Base-by-base conservation (phyloP, 2,329 filamentous ascomycete genomes). In the Xylaria sp. region DNA sequence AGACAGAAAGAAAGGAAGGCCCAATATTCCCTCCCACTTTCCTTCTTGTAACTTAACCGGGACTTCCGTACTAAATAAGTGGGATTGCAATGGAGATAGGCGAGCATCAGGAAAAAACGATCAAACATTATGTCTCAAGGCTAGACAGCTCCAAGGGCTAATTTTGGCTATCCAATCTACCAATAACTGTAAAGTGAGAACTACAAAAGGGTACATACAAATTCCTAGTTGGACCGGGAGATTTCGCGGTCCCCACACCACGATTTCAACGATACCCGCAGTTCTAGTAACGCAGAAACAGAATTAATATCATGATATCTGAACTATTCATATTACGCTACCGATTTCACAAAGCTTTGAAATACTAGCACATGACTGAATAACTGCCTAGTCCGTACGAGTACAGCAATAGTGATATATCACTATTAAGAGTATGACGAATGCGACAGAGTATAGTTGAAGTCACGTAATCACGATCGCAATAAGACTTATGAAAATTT, bases 161-260 rank as follows among this genome's bases (percentile, higher is more conserved):
- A 10, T 21, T 54, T 35, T n/a, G 1, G 21, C 2, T 13, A 23
- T 21, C 3, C 18, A 54, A 35, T 9, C 18, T 35, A 35, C 29
- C 18, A n/a, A 13, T 54, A 21, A 35, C 21, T 35, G 16, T 54
- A 21, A 10, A 53, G 27, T 57, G 37, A 3, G n/a, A 32, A 25
- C 10, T 16, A n/a, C 16, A n/a, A 8, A 9, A 35, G 32, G 32
- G 10, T 35, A 35, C 8, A 35, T 35, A 6, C 32, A 10, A 35
- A 10, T n/a, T n/a, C n/a, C 32, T 9, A 48, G 13, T n/a, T 16
- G 8, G 21, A 35, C 51, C 27, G 23, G 42, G 37, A 8, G 53
- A 44, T 63, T 66, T 69, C 35, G 18, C 27, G 8, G 60, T 67
- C 67, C 37, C 67, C 67, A 66, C 67, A 69, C 27, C 47, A 54